These are phyloP conservation scores for Phytophthora sansomeana DNA, from an alignment of 352 stramenopile genomes.

Conservation along the genomic window DNA sequence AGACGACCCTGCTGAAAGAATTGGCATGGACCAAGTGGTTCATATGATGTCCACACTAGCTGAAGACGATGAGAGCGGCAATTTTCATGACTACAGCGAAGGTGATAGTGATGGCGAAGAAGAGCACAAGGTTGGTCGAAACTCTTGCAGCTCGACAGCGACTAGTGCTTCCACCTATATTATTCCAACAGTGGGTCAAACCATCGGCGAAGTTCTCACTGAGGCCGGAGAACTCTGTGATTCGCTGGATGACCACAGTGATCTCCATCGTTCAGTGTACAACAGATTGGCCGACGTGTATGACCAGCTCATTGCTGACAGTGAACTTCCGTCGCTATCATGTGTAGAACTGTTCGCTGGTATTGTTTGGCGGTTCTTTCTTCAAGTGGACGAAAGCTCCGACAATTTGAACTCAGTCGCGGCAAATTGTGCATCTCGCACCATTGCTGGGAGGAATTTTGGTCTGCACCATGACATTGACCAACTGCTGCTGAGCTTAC, in stretches of 20 bases:
- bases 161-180: neutral
- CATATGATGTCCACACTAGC: neutral
- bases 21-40: too few species aligned
- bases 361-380: neutral
- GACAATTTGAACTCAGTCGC: neutral
- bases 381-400: neutral
- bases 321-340: neutral
- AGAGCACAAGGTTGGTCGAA: neutral
- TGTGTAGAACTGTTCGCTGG: too few species aligned
- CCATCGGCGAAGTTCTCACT: neutral
- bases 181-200: neutral
- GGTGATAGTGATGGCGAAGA: neutral
- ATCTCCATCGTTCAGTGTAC: neutral
- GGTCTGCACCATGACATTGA: slow-evolving; percentile 24
- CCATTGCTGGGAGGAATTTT: slow-evolving; percentile 12
- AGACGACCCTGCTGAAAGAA: too few species aligned
- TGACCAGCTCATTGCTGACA: neutral
- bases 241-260: neutral
- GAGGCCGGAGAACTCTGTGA: neutral
- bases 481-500: neutral
- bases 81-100: neutral
- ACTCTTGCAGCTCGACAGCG: neutral
- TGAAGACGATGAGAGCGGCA: neutral
- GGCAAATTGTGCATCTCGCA: slow-evolving; percentile 8
- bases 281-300: neutral